These are phyloP conservation scores for Trypanosoma mega DNA, from an alignment of 208 protist genomes.

Conservation along the genomic window DNA sequence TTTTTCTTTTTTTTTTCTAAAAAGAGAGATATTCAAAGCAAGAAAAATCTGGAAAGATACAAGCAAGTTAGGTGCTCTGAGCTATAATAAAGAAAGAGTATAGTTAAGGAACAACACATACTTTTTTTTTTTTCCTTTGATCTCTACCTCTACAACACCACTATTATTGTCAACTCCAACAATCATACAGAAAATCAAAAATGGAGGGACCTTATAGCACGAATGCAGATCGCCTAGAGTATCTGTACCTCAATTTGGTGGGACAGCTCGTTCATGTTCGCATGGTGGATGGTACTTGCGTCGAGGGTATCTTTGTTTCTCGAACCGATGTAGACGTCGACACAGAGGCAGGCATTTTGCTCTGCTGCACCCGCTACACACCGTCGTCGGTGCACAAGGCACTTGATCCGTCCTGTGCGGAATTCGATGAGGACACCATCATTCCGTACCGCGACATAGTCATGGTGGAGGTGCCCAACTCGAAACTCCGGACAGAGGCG, in stretches of 20 bases:
- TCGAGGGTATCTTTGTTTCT: conserved; percentile 86
- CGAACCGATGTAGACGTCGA: conserved; percentile 66
- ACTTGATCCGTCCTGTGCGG: conserved; percentile 39
- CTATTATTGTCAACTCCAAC: too few relatives aligned
- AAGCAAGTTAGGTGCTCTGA: too few relatives aligned
- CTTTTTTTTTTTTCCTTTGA: too few relatives aligned
- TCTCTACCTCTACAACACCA: too few relatives aligned
- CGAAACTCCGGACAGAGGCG: conserved; percentile 74
- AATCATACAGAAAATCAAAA: conserved; percentile 6
- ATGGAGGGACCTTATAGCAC: conserved; percentile 35
- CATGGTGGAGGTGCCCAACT: conserved; percentile 60
- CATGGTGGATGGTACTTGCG: conserved; percentile 65
- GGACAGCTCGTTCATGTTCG: conserved; percentile 79
- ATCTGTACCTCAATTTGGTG: conserved; percentile 88
- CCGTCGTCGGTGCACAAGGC: conserved; percentile 48
- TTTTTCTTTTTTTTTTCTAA: neutral
- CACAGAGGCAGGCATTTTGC: conserved; percentile 55
- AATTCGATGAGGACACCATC: conserved; percentile 35
- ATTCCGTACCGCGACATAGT: conserved; percentile 78
- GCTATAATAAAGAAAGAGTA: too few relatives aligned
- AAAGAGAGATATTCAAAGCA: neutral
- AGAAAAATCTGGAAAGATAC: neutral
- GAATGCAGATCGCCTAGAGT: conserved; percentile 81
- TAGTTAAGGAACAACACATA: too few relatives aligned
- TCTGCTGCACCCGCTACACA: conserved; percentile 61